Conservation (phyloP, 2,329 filamentous ascomycete genomes). For the Zasmidium cellare region DNA sequence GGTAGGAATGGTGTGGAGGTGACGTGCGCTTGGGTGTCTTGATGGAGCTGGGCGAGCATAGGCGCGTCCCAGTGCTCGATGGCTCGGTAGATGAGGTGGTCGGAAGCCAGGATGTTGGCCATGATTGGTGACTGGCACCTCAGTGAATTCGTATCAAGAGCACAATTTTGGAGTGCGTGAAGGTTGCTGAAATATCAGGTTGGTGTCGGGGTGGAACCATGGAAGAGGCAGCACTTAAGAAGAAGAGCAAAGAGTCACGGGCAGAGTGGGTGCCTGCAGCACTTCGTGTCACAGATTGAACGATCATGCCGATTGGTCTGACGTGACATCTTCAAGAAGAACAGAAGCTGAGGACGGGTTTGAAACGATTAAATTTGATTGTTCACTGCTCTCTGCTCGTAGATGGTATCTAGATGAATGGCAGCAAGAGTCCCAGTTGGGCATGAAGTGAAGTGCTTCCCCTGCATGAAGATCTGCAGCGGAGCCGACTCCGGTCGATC, state of each 20-base stretch:
- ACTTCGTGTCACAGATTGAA: no score
- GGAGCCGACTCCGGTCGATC: no score
- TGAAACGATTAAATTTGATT: no score
- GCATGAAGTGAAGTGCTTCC: neutral
- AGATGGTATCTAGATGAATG: no score
- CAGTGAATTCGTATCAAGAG: no score
- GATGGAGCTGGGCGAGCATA: conserved; percentile 3
- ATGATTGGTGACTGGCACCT: no score
- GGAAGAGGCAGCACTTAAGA: neutral
- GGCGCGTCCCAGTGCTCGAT: conserved; percentile 3
- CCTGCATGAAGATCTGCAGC: neutral
- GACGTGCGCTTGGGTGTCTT: conserved; percentile 2
- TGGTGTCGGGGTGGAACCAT: no score
- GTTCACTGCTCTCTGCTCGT: no score
- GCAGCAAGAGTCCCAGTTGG: neutral
- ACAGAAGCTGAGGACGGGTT: no score
- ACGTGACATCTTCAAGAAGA: no score
- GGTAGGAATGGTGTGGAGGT: conserved; percentile 2
- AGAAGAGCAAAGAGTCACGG: neutral
- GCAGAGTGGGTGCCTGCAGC: neutral
- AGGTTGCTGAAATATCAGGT: neutral
- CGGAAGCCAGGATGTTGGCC: neutral
- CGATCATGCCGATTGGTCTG: no score
- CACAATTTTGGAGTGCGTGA: neutral
- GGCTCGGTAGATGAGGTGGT: conserved; percentile 1